phyloP scores from a whole-genome alignment of 768 basidiomycete genomes.

The Phylloporus sp. region DNA sequence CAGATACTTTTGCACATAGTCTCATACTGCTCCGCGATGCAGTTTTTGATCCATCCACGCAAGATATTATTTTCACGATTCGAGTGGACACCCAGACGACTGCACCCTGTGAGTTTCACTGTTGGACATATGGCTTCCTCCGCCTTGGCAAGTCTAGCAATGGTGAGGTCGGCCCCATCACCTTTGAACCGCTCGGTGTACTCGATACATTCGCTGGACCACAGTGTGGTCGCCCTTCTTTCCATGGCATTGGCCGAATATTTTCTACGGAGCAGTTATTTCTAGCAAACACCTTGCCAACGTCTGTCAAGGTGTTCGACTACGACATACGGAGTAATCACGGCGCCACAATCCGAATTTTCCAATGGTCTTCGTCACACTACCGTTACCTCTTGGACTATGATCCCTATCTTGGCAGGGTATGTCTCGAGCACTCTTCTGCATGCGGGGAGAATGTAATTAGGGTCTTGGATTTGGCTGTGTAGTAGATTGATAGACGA shows the following conservation, averaged over 20 bases:
- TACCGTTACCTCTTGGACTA: neutral
- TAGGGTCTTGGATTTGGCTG: neutral
- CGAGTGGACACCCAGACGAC: neutral
- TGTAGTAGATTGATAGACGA: too few relatives aligned
- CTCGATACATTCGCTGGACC: neutral
- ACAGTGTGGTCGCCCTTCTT: neutral
- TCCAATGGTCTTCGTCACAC: neutral
- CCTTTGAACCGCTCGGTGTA: neutral
- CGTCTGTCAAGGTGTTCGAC: neutral
- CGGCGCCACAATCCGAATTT: neutral
- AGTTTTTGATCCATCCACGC: neutral
- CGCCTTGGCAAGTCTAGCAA: neutral
- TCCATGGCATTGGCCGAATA: neutral
- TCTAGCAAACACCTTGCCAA: too few relatives aligned
- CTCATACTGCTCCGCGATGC: neutral
- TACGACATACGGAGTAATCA: neutral
- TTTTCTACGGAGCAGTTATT: neutral
- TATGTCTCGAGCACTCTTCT: neutral
- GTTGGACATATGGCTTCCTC: conserved; percentile 7
- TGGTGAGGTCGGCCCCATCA: neutral
- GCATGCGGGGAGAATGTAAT: neutral
- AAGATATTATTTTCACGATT: neutral
- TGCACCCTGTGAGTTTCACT: neutral
- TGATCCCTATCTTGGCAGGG: neutral
- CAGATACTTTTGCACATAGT: neutral